Evolutionary conservation across 2,329 filamentous ascomycete species (phyloP), one percentile per base, ranked within the genome.

Genomic region (Fusarium albidum): DNA sequence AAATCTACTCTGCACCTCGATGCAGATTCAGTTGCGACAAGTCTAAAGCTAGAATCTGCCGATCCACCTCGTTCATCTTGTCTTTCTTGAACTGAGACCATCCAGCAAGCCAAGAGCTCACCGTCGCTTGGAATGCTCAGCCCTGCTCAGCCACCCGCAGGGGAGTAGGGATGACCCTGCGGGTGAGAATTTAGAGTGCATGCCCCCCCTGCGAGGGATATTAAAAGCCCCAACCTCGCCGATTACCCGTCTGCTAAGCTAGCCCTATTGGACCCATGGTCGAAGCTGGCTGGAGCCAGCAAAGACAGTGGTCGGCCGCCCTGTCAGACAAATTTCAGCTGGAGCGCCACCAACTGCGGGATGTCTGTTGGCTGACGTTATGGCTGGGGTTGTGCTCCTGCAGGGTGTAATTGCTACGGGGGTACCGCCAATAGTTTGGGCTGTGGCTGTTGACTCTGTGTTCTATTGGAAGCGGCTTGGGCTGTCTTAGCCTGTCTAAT

Each of bases 151-250:
- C 33, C 46, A 18, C 21, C 21, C 21, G 21, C 38, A 49, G 38
- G 26, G 21, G 15, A 47, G 12, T 28, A 14, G 28, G 29, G 11
- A 39, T 34, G 17, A 42, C 42, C 27, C 8, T 26, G 29, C 32
- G 10, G 26, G 51, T 57, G 44, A 51, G 51, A 55, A 57, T 51
- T 46, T 57, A 57, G 54, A 15, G 18, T 35, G 34, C 21, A 21
- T 21, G 5, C 21, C 21, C 21, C 21, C 14, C 13, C 15, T 27
- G 21, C 13, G 15, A 41, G 27, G 35, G 35, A 17, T 7, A 6
- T 8, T 13, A 33, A 38, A 27, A 17, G 27, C n/a, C 29, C 28
- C 10, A 17, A n/a, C 17, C 27, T 40, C 11, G 21, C 21, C 21
- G 21, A 21, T 21, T 21, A 21, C 7, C 21, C 21, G 21, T 21